A percentile compares a stretch with the other conserved stretches of the same genome.
phyloP scores from a whole-genome alignment of 164 flowering plant genomes.

The Stephania japonica region DNA sequence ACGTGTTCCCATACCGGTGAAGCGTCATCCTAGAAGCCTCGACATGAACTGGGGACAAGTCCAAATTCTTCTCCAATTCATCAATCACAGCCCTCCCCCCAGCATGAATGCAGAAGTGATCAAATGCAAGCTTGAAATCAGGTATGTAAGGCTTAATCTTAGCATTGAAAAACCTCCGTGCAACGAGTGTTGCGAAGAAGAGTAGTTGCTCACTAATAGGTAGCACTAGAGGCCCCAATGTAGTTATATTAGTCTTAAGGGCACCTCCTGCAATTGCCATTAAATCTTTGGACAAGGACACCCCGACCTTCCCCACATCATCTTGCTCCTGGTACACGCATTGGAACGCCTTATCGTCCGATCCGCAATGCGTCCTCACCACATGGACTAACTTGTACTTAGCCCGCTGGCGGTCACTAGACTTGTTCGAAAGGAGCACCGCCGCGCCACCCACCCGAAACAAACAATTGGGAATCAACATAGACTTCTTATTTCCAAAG shows the following conservation, averaged over 20 bases:
- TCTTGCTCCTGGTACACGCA: conserved; percentile 42
- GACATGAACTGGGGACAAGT: conserved; percentile 25
- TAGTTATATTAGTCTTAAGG: conserved; percentile 37
- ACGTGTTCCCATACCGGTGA: conserved; percentile 40
- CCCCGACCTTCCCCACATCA: conserved; percentile 29
- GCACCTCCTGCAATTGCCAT: conserved; percentile 41
- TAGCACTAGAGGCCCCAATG: conserved; percentile 40
- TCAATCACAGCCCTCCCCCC: conserved; percentile 45
- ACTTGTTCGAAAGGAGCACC: conserved; percentile 34
- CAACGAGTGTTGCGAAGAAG: conserved; percentile 29
- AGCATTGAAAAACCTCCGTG: conserved; percentile 26
- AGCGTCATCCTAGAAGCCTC: conserved; percentile 45
- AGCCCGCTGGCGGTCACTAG: conserved; percentile 22
- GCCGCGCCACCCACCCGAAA: conserved; percentile 43
- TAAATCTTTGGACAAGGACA: conserved; percentile 38
- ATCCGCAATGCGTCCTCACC: conserved; percentile 37
- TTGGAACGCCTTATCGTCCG: conserved; percentile 32
- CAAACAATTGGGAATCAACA: conserved; percentile 43
- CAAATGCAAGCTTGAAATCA: conserved; percentile 38
- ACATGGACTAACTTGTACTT: conserved; percentile 38
- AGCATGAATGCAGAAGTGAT: conserved; percentile 42
- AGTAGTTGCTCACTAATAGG: conserved; percentile 41
- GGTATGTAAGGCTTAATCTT: conserved; percentile 41
- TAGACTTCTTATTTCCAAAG: conserved; percentile 38
- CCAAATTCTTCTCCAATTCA: conserved; percentile 40